A percentile compares a stretch with the other conserved stretches of the same genome.
phyloP scores from a whole-genome alignment of 1,139 yeast genomes.

The Nakaseomyces glabratus region DNA sequence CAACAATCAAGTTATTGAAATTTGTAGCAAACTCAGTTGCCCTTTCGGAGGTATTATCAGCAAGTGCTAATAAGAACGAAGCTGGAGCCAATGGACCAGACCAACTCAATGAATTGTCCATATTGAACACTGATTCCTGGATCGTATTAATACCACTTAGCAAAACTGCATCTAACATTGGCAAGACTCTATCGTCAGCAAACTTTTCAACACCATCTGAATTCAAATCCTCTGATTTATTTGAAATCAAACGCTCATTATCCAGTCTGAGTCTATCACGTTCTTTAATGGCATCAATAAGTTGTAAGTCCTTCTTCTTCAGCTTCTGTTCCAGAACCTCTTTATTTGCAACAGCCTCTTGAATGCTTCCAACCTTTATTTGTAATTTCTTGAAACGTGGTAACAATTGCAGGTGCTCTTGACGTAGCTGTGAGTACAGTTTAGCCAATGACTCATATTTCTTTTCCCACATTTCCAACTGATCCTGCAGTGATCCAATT shows the following conservation, averaged over 20 bases:
- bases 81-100: conserved; percentile 77
- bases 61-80: conserved; percentile 47
- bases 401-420: conserved; percentile 77
- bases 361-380: conserved; percentile 86
- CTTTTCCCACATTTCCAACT: conserved; percentile 67
- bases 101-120: conserved; percentile 74
- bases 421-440: conserved; percentile 81
- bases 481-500: conserved; percentile 61
- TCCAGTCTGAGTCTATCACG: conserved; percentile 85
- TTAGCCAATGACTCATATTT: conserved; percentile 89
- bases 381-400: conserved; percentile 76
- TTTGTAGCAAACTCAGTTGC: conserved; percentile 78
- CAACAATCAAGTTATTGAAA: conserved; percentile 70
- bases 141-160: conserved; percentile 61
- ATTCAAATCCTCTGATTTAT: background rate
- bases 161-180: conserved; percentile 64
- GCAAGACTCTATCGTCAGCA: conserved; percentile 11
- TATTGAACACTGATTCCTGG: conserved; percentile 64
- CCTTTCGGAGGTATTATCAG: conserved; percentile 61
- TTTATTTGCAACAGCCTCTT: conserved; percentile 78
- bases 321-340: conserved; percentile 78
- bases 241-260: conserved; percentile 42
- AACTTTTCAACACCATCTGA: conserved; percentile 15
- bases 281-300: conserved; percentile 83
- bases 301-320: conserved; percentile 76